Percentiles rank a stretch among this genome's conserved stretches.
These are phyloP conservation scores for Chaetomium strumarium DNA, from an alignment of 2,329 filamentous ascomycete species.

Conservation along the genomic window DNA sequence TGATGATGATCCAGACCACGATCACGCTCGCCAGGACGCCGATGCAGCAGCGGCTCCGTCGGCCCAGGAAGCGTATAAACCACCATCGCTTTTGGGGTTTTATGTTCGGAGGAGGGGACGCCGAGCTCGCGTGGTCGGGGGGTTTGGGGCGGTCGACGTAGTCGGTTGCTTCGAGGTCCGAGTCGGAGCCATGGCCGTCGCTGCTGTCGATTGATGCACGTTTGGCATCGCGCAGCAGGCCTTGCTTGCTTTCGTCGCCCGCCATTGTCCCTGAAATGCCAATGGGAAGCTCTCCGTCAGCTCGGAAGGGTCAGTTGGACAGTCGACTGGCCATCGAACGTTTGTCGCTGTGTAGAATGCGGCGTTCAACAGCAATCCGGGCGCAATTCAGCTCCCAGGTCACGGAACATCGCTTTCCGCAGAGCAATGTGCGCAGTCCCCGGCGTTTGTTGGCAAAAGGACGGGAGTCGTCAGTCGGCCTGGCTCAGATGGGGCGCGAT, in stretches of 20 bases:
- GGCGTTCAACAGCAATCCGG: no score
- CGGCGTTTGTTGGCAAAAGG: no score
- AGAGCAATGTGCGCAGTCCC: no score
- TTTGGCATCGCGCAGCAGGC: conserved; percentile 18
- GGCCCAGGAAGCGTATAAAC: conserved; percentile 18
- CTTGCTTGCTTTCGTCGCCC: conserved; percentile 19
- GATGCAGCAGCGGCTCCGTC: conserved; percentile 33
- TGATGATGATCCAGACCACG: conserved; percentile 35
- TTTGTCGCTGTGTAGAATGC: no score
- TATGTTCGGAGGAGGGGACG: no score
- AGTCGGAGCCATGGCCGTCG: conserved; percentile 23
- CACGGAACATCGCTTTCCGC: no score
- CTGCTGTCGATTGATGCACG: conserved; percentile 15
- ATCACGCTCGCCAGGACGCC: conserved; percentile 29
- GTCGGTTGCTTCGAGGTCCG: conserved; percentile 30
- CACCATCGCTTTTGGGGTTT: conserved; percentile 16
- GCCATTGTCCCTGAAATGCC: conserved; percentile 1
- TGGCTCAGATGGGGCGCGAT: background rate
- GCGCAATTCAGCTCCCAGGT: no score
- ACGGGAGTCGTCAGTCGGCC: no score
- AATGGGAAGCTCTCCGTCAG: background rate
- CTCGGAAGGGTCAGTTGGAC: background rate
- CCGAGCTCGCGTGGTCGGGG: conserved; percentile 1
- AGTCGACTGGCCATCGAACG: no score
- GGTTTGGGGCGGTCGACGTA: conserved; percentile 24